phyloP scores from a whole-genome alignment of 495 filamentous ascomycete species.

The Paragyromitra xinjiangensis region DNA sequence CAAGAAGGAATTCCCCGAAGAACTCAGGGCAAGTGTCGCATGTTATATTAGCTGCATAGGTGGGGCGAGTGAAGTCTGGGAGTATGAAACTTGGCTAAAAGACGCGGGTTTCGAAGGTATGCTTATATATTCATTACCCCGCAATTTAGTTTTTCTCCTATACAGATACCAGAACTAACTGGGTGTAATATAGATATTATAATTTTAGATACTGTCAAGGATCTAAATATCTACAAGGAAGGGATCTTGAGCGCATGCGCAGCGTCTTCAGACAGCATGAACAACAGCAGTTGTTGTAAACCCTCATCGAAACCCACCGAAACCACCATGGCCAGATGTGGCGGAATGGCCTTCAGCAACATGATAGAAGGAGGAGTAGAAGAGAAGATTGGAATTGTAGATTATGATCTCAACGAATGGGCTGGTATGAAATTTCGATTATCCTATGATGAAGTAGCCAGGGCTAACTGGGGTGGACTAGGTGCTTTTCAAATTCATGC shows the following conservation, averaged over 20 bases:
- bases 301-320: not conserved
- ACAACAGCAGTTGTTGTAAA: slow-evolving; percentile 7
- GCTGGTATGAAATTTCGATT: slow-evolving; percentile 60
- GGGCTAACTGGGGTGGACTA: slow-evolving; percentile 1
- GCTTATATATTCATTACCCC: not conserved
- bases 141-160: not conserved
- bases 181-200: slow-evolving; percentile 60
- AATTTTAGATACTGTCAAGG: slow-evolving; percentile 65
- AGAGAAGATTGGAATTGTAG: slow-evolving; percentile 28
- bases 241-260: slow-evolving; percentile 51
- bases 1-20: slow-evolving; percentile 64
- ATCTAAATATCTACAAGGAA: slow-evolving; percentile 69
- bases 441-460: not conserved
- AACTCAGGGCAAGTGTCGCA: slow-evolving; percentile 62
- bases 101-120: slow-evolving; percentile 67
- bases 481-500: slow-evolving; percentile 32
- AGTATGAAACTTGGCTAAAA: slow-evolving; percentile 67
- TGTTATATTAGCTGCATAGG: slow-evolving; percentile 71
- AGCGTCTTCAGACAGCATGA: slow-evolving; percentile 19
- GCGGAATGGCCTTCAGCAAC: not conserved
- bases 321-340: not conserved
- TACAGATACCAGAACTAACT: not conserved
- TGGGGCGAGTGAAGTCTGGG: slow-evolving; percentile 65
- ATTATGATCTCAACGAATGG: slow-evolving; percentile 64
- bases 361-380: not conserved